Evolutionary conservation across 768 basidiomycete genomes (phyloP).

Genomic region (Lactarius evosmus): DNA sequence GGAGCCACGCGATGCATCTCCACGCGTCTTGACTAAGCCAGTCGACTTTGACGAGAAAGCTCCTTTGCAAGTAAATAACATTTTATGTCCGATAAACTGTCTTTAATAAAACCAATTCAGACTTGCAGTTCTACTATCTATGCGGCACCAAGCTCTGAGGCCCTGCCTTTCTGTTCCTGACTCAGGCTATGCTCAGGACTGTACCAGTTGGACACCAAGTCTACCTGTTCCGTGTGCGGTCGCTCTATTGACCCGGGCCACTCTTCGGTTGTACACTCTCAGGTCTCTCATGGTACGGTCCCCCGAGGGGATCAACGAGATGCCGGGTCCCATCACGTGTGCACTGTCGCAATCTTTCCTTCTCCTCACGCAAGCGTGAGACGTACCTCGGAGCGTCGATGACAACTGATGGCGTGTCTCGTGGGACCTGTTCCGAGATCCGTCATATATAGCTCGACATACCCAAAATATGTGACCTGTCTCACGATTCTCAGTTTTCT

Average conservation of each 20-base stretch:
- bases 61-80: too few species aligned
- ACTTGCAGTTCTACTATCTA: too few species aligned
- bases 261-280: too few species aligned
- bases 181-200: too few species aligned
- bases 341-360: slow-evolving; percentile 32
- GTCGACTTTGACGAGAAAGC: too few species aligned
- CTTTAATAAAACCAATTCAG: too few species aligned
- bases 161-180: too few species aligned
- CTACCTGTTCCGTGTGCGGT: too few species aligned
- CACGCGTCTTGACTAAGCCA: too few species aligned
- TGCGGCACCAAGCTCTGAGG: too few species aligned
- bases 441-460: not conserved
- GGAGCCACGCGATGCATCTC: not conserved
- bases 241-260: not conserved
- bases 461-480: not conserved
- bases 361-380: slow-evolving; percentile 30
- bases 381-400: slow-evolving; percentile 11
- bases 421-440: not conserved
- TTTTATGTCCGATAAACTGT: too few species aligned
- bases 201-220: too few species aligned
- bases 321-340: slow-evolving; percentile 30
- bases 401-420: not conserved
- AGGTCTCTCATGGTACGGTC: not conserved
- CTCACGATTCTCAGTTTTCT: not conserved
- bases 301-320: not conserved